Evolutionary conservation across 495 filamentous ascomycete genomes (phyloP), one percentile per base, ranked within the genome.

Genomic region (Talaromyces ruber): DNA sequence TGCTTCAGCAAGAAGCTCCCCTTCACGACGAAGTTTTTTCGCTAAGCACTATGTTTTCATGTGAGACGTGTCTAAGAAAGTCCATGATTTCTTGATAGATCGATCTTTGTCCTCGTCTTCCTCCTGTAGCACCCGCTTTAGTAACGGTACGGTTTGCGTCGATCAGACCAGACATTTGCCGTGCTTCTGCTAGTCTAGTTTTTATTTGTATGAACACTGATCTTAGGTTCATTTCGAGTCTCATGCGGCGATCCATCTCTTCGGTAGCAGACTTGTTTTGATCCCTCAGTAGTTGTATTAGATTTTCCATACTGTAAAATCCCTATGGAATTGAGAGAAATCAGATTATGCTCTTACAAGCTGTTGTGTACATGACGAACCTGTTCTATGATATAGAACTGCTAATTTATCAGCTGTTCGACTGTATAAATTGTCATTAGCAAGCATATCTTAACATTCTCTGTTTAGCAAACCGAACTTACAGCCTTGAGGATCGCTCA

Each of bases 21-120:
- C 2, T 16, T 53, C 50, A 22, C 50, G 50, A 11, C 50, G 21
- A 11, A 53, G 50, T 53, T 21, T 53, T n/a, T 24, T 53, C 50
- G 0, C 25, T 25, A 12, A 22, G 58, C 6, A 7, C 37, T 22
- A 52, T 51, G 59, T 62, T 62, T 39, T 18, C 52, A 34, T 21
- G 34, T 14, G 12, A 59, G 60, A 45, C 50, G 25, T 2, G 1
- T 16, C 53, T 53, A 53, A 65, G 43, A 61, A 64, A 9, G 28
- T 45, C 56, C 16, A 43, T 2, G 3, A 43, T 43, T 4, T 43
- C 37, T 16, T 43, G 37, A 14, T 43, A 16, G 37, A n/a, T 6
- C 5, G 37, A 16, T n/a, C 12, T 1, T 1, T 16, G 2, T n/a
- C 3, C 37, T n/a, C 1, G 2, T 1, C 14, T n/a, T 16, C 5